Percentiles rank a stretch among this genome's conserved stretches.
Conservation (phyloP, 441 rosid species). For the Gossypium davidsonii region DNA sequence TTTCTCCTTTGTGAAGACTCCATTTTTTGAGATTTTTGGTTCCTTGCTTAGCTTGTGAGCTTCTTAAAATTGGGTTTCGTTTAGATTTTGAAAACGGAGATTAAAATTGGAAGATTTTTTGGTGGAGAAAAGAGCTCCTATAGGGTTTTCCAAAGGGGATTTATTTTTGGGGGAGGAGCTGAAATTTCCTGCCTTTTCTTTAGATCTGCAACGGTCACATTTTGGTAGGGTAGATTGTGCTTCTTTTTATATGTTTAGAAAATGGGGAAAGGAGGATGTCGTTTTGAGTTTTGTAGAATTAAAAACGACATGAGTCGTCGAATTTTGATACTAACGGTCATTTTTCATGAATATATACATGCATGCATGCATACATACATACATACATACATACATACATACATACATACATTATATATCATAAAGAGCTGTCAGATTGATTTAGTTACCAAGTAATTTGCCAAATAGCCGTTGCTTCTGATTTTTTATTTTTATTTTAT, state of each 20-base stretch:
- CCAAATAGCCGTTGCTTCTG: slow-evolving; percentile 16
- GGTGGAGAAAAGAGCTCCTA: slow-evolving; percentile 29
- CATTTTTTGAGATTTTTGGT: slow-evolving; percentile 34
- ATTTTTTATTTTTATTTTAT: background rate
- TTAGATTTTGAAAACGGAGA: slow-evolving; percentile 1
- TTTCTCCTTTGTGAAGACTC: slow-evolving; percentile 56
- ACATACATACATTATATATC: no score
- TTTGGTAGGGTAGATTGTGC: slow-evolving; percentile 12
- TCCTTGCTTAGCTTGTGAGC: background rate
- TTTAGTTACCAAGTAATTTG: background rate
- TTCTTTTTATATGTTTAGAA: background rate
- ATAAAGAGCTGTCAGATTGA: slow-evolving; percentile 1
- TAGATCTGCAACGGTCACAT: slow-evolving; percentile 54
- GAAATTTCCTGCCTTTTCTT: background rate
- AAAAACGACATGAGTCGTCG: background rate
- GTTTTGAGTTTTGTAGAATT: background rate
- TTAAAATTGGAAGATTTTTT: background rate
- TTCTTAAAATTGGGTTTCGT: background rate
- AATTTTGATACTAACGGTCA: slow-evolving; percentile 11
- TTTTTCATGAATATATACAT: background rate
- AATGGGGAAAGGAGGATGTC: background rate
- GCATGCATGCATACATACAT: background rate
- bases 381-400: no score
- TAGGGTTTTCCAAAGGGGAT: slow-evolving; percentile 18
- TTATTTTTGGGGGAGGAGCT: background rate